Conservation (phyloP, 768 basidiomycete genomes). For the Albatrellus ellisii region DNA sequence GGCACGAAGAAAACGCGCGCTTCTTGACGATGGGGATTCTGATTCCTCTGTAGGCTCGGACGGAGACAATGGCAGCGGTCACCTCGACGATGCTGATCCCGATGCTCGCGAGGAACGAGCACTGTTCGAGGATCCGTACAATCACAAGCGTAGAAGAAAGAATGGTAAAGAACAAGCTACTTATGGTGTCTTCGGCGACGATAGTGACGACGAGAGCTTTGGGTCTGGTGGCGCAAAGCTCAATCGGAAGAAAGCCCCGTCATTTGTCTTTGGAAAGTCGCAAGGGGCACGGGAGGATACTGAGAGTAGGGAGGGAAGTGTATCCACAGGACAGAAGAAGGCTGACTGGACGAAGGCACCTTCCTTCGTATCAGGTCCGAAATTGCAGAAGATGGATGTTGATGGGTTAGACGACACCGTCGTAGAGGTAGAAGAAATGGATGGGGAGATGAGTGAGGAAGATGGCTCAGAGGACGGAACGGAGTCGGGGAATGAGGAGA, state of each 20-base stretch:
- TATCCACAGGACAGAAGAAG: too few species aligned
- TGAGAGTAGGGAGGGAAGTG: too few species aligned
- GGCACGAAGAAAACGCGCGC: constrained; percentile 64
- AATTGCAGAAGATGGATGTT: constrained; percentile 14
- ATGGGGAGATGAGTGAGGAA: constrained; percentile 25
- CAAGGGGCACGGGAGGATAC: too few species aligned
- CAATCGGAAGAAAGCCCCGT: constrained; percentile 15
- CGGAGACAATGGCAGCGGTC: constrained; percentile 29
- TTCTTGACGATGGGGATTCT: constrained; percentile 61
- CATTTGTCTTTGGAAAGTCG: too few species aligned
- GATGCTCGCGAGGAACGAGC: constrained; percentile 62
- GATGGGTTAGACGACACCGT: constrained; percentile 24
- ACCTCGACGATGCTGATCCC: constrained; percentile 36
- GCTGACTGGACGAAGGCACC: constrained; percentile 69
- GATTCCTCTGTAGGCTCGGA: constrained; percentile 52
- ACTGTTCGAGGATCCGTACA: constrained; percentile 68
- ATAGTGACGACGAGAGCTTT: constrained; percentile 36
- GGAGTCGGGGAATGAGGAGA: constrained; percentile 17
- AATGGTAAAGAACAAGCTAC: constrained; percentile 58
- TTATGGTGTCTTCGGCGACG: constrained; percentile 69
- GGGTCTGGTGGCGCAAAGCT: constrained; percentile 14
- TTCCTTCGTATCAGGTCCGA: constrained; percentile 51
- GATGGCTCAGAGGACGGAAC: constrained; percentile 21
- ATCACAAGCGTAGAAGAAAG: constrained; percentile 51
- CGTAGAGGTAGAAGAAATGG: constrained; percentile 22